Evolutionary conservation across 345 rosid genomes (phyloP).

Genomic region (Aquilaria malaccensis): DNA sequence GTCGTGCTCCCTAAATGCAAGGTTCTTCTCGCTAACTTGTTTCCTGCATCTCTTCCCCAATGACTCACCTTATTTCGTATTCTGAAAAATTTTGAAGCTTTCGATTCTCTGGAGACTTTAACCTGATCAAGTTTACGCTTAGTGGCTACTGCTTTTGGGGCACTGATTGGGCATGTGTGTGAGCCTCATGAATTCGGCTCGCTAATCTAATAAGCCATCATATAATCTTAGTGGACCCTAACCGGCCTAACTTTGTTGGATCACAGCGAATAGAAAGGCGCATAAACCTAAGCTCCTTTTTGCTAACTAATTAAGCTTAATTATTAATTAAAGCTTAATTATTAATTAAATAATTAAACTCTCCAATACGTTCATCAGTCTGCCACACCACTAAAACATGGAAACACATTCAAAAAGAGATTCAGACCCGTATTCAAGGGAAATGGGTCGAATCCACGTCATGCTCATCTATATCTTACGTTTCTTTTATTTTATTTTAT

Average conservation of each 20-base stretch:
- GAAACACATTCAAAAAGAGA: slow-evolving; percentile 18
- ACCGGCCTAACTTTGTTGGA: slow-evolving; percentile 25
- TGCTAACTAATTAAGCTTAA: slow-evolving; percentile 1
- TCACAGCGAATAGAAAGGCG: too few relatives aligned
- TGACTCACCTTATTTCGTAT: too few relatives aligned
- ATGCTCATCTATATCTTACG: slow-evolving; percentile 14
- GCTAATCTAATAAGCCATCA: slow-evolving; percentile 9
- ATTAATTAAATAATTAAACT: slow-evolving; percentile 3
- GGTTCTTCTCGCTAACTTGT: too few relatives aligned
- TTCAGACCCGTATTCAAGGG: slow-evolving; percentile 36
- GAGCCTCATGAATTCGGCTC: background rate
- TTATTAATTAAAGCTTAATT: slow-evolving; percentile 5
- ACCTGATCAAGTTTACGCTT: too few relatives aligned
- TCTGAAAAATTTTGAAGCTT: too few relatives aligned
- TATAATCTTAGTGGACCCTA: slow-evolving; percentile 25
- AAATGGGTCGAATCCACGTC: slow-evolving; percentile 38
- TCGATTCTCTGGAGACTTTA: too few relatives aligned
- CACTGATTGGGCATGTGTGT: too few relatives aligned
- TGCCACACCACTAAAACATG: slow-evolving; percentile 19
- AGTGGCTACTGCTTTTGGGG: background rate
- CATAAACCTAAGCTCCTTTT: too few relatives aligned
- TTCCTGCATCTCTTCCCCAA: too few relatives aligned
- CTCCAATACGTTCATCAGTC: slow-evolving; percentile 19
- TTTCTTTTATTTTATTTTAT: background rate
- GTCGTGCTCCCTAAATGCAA: too few relatives aligned